Evolutionary conservation across 768 basidiomycete species (phyloP).

Genomic region (Mycena kentingensis): DNA sequence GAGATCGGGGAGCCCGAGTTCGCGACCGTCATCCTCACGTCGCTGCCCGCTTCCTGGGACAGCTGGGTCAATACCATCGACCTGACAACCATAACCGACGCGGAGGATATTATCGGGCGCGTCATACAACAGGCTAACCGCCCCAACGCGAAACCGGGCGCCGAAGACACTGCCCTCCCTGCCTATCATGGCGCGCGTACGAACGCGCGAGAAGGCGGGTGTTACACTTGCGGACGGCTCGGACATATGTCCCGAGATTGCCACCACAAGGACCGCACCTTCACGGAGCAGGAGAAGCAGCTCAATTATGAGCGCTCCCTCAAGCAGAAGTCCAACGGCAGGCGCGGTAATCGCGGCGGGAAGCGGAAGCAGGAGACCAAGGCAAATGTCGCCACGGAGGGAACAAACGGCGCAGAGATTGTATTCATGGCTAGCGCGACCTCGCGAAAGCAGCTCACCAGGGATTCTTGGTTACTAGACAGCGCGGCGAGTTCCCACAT

Average conservation of each 20-base stretch:
- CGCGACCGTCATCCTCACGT: slow-evolving; percentile 31
- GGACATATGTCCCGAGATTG: neutral
- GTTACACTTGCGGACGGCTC: slow-evolving; percentile 4
- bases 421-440: neutral
- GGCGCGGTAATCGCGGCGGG: neutral
- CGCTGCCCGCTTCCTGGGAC: slow-evolving; percentile 36
- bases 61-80: slow-evolving; percentile 28
- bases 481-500: slow-evolving; percentile 7
- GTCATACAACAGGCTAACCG: slow-evolving; percentile 24
- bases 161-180: slow-evolving; percentile 1
- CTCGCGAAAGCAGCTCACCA: neutral
- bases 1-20: slow-evolving; percentile 33
- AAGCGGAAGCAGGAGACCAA: no score
- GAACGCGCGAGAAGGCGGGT: neutral
- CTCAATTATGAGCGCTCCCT: neutral
- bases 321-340: neutral
- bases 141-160: neutral
- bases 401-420: neutral
- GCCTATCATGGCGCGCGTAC: neutral
- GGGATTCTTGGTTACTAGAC: slow-evolving; percentile 1
- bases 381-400: slow-evolving; percentile 1
- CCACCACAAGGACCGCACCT: slow-evolving; percentile 2
- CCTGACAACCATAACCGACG: slow-evolving; percentile 12
- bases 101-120: slow-evolving; percentile 22
- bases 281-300: slow-evolving; percentile 1